Evolutionary conservation across 164 flowering plant species (phyloP).

Genomic region (Nelumbo lutea): DNA sequence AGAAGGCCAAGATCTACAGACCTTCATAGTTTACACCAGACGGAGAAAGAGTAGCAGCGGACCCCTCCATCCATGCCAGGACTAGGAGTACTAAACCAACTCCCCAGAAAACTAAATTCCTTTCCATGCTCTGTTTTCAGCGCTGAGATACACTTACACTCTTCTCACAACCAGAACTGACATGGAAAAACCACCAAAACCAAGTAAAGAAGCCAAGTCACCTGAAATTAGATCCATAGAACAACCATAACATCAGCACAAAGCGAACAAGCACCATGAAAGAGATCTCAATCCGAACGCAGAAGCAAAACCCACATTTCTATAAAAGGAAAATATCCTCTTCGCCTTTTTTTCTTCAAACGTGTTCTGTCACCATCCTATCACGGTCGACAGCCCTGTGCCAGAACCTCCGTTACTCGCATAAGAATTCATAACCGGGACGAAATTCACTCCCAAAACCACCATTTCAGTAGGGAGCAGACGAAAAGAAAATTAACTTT

Average conservation of each 20-base stretch:
- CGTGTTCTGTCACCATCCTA: background rate
- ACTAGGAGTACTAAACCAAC: conserved; percentile 36
- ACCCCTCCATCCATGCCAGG: conserved; percentile 39
- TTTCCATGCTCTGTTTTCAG: conserved; percentile 39
- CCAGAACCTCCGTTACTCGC: conserved; percentile 1
- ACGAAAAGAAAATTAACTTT: background rate
- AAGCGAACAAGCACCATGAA: background rate
- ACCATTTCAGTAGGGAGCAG: background rate
- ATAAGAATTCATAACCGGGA: background rate
- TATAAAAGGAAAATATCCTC: background rate
- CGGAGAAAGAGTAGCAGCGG: conserved; percentile 84
- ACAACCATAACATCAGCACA: conserved; percentile 7
- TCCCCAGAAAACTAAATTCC: conserved; percentile 24
- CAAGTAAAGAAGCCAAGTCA: conserved; percentile 20
- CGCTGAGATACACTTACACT: conserved; percentile 13
- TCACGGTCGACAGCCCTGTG: conserved; percentile 8
- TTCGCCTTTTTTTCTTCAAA: conserved; percentile 10
- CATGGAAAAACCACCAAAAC: conserved; percentile 19
- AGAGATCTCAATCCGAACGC: conserved; percentile 2
- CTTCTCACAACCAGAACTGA: conserved; percentile 15
- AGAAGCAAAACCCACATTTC: conserved; percentile 5
- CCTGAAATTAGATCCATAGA: conserved; percentile 3
- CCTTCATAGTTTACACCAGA: conserved; percentile 92
- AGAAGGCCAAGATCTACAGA: conserved; percentile 23
- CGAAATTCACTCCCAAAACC: background rate